These are phyloP conservation scores for Tilletiopsis washingtonensis DNA, from an alignment of 1,284 basidiomycete genomes.

Conservation along the genomic window DNA sequence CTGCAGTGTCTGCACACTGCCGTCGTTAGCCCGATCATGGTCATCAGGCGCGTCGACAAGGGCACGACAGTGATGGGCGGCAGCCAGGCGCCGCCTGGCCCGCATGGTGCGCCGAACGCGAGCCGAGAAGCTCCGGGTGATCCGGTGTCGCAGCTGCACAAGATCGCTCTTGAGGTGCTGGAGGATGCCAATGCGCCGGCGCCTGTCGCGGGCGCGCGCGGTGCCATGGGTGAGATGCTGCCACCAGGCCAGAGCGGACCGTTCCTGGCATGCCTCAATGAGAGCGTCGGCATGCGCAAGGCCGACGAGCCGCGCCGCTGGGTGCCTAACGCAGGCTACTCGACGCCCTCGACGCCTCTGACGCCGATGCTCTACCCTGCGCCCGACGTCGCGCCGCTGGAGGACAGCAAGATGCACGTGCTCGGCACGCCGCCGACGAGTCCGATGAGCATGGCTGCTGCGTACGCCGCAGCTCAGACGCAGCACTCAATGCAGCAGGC, in stretches of 20 bases:
- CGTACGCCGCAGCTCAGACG: conserved; percentile 37
- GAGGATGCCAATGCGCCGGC: conserved; percentile 20
- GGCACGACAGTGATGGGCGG: conserved; percentile 83
- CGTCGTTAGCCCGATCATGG: conserved; percentile 80
- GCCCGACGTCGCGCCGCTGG: neutral
- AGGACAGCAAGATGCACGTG: conserved; percentile 4
- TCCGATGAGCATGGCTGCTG: conserved; percentile 13
- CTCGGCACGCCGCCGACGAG: conserved; percentile 4
- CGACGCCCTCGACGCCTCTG: conserved; percentile 36
- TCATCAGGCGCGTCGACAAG: conserved; percentile 87
- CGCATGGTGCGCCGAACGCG: conserved; percentile 13
- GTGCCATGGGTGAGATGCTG: conserved; percentile 14
- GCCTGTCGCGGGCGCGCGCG: conserved; percentile 8
- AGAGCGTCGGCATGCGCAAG: conserved; percentile 36
- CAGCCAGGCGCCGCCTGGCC: conserved; percentile 51
- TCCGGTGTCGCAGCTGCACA: conserved; percentile 88
- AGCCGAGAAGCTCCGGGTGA: conserved; percentile 80
- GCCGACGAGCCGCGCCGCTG: conserved; percentile 31
- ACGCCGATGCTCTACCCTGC: conserved; percentile 21
- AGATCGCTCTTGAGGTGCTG: conserved; percentile 38
- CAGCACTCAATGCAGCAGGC: conserved; percentile 14
- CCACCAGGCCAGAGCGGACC: conserved; percentile 31
- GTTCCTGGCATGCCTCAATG: conserved; percentile 37
- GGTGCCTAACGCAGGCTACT: conserved; percentile 21
- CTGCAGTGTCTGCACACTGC: conserved; percentile 89